A percentile compares a stretch with the other conserved stretches of the same genome.
Conservation (phyloP, 768 basidiomycete species). For the Leccinum fibrillosum region DNA sequence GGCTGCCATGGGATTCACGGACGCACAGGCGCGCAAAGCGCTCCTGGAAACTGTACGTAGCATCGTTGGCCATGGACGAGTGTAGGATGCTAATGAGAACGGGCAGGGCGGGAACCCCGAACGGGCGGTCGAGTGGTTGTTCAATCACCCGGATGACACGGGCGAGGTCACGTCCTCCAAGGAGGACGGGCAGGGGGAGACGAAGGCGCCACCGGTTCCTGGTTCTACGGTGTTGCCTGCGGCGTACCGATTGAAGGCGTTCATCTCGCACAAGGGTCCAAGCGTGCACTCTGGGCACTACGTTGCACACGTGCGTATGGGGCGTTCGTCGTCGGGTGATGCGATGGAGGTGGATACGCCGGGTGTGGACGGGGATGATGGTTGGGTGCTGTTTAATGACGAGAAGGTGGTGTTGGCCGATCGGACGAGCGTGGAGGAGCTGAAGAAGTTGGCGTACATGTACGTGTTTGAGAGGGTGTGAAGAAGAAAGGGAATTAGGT, state of each 20-base stretch:
- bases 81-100: neutral
- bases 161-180: constrained; percentile 52
- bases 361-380: constrained; percentile 32
- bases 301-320: constrained; percentile 68
- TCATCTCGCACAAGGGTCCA: constrained; percentile 96
- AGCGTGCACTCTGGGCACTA: constrained; percentile 96
- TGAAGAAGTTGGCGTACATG: constrained; percentile 88
- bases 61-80: neutral
- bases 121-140: constrained; percentile 94
- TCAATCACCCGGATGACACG: constrained; percentile 85
- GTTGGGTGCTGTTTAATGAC: constrained; percentile 93
- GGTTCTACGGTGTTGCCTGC: constrained; percentile 70
- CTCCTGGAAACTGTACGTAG: constrained; percentile 75
- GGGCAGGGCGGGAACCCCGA: constrained; percentile 68
- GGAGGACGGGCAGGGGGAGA: constrained; percentile 18
- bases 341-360: constrained; percentile 27
- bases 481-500: neutral
- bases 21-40: constrained; percentile 81
- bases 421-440: constrained; percentile 68
- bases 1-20: constrained; percentile 90
- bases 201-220: constrained; percentile 25
- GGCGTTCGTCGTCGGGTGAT: neutral
- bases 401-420: constrained; percentile 95
- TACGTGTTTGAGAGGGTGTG: constrained; percentile 77
- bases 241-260: constrained; percentile 79